Percentiles rank a stretch among this genome's conserved stretches.
phyloP scores from a whole-genome alignment of 108 stramenopile genomes.

The Mayamaea pseudoterrestris region DNA sequence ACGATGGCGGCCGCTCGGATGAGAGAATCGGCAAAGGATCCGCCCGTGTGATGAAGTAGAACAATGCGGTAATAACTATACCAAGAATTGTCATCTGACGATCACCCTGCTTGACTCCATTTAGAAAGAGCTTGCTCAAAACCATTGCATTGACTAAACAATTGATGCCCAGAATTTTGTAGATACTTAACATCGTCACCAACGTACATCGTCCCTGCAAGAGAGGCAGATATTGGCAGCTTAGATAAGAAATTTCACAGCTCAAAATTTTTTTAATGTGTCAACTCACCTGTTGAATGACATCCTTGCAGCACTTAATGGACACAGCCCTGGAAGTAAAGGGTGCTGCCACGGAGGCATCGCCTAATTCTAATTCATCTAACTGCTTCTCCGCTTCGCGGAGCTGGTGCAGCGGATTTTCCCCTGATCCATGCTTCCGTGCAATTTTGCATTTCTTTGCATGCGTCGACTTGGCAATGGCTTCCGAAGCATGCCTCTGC shows the following conservation, averaged over 20 bases:
- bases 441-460: slow-evolving; percentile 35
- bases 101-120: slow-evolving; percentile 95
- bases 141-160: slow-evolving; percentile 92
- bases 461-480: slow-evolving; percentile 29
- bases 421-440: slow-evolving; percentile 8
- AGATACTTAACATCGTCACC: slow-evolving; percentile 89
- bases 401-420: slow-evolving; percentile 41
- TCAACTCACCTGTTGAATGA: no score
- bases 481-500: slow-evolving; percentile 39
- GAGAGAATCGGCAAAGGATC: slow-evolving; percentile 81
- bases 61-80: slow-evolving; percentile 76
- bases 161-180: slow-evolving; percentile 95
- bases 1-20: slow-evolving; percentile 58
- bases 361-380: slow-evolving; percentile 71
- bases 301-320: slow-evolving; percentile 71
- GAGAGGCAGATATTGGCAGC: no score
- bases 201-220: slow-evolving; percentile 92
- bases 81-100: slow-evolving; percentile 86
- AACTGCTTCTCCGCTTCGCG: slow-evolving; percentile 75
- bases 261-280: no score
- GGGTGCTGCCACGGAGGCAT: slow-evolving; percentile 96
- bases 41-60: slow-evolving; percentile 86
- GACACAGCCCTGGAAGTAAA: slow-evolving; percentile 88
- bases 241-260: no score
- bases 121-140: slow-evolving; percentile 80